phyloP scores from a whole-genome alignment of 352 stramenopile species.

The Elongisporangium prolatum region DNA sequence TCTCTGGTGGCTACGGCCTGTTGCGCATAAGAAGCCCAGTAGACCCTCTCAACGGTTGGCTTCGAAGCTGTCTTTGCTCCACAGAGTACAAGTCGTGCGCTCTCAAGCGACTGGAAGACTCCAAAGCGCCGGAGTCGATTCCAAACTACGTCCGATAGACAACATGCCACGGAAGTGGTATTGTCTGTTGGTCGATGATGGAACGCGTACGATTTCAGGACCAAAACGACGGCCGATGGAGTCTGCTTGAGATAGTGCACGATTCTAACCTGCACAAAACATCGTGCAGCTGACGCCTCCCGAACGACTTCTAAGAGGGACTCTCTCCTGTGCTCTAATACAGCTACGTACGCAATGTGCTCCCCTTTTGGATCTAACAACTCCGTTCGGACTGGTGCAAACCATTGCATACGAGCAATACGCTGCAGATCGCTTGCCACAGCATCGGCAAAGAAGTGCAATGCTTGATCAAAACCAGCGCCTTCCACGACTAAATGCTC shows the following conservation, averaged over 20 bases:
- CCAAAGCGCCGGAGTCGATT: conserved; percentile 26
- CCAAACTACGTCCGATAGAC: conserved; percentile 10
- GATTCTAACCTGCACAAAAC: conserved; percentile 7
- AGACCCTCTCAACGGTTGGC: background rate
- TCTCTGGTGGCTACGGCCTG: conserved; percentile 13
- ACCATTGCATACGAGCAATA: conserved; percentile 5
- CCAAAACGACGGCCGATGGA: conserved; percentile 4
- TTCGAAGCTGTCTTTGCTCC: background rate
- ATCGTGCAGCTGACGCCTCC: conserved; percentile 16
- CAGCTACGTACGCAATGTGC: conserved; percentile 11
- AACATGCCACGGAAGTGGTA: background rate
- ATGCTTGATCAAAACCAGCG: conserved; percentile 21
- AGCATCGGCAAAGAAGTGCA: conserved; percentile 34
- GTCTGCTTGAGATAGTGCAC: background rate
- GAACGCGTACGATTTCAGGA: conserved; percentile 38
- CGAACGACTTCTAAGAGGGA: conserved; percentile 12
- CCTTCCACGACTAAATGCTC: conserved; percentile 45
- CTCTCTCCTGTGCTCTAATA: conserved; percentile 2
- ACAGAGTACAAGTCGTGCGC: conserved; percentile 12
- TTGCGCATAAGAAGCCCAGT: conserved; percentile 23
- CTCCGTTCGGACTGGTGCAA: background rate
- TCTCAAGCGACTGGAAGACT: conserved; percentile 27
- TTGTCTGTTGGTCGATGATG: conserved; percentile 19
- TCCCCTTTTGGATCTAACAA: conserved; percentile 9
- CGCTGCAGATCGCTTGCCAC: conserved; percentile 24